A percentile compares a stretch with the other conserved stretches of the same genome.
These are phyloP conservation scores for Trametes cinnabarina DNA, from an alignment of 768 basidiomycete species.

Conservation along the genomic window DNA sequence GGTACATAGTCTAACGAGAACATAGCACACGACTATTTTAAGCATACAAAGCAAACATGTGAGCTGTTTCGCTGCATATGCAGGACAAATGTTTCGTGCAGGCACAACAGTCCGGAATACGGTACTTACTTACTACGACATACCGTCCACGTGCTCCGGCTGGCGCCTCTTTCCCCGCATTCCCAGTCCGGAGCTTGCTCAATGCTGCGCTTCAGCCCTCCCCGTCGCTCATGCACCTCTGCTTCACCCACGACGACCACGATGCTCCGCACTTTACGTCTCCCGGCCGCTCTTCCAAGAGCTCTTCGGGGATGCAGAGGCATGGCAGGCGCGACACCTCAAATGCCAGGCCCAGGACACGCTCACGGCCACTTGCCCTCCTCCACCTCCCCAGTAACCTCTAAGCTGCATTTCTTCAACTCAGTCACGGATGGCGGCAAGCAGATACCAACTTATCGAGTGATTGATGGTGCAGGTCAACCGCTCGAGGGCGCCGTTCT, in stretches of 20 bases:
- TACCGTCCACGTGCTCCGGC: background rate
- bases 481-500: constrained; percentile 69
- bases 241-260: constrained; percentile 18
- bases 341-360: constrained; percentile 21
- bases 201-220: background rate
- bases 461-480: constrained; percentile 78
- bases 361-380: constrained; percentile 39
- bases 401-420: constrained; percentile 78
- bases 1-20: too few species aligned
- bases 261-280: constrained; percentile 21
- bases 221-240: background rate
- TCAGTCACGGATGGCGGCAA: constrained; percentile 58
- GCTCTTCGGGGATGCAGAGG: constrained; percentile 3
- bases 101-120: too few species aligned
- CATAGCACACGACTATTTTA: too few species aligned
- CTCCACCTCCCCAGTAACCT: constrained; percentile 59
- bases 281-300: background rate
- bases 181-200: constrained; percentile 6
- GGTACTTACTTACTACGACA: too few species aligned
- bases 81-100: too few species aligned
- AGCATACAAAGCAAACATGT: too few species aligned
- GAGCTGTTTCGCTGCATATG: too few species aligned
- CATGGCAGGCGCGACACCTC: constrained; percentile 11
- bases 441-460: constrained; percentile 81
- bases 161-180: constrained; percentile 5